These are phyloP conservation scores for Suillus subalutaceus DNA, from an alignment of 768 basidiomycete genomes.

Conservation along the genomic window DNA sequence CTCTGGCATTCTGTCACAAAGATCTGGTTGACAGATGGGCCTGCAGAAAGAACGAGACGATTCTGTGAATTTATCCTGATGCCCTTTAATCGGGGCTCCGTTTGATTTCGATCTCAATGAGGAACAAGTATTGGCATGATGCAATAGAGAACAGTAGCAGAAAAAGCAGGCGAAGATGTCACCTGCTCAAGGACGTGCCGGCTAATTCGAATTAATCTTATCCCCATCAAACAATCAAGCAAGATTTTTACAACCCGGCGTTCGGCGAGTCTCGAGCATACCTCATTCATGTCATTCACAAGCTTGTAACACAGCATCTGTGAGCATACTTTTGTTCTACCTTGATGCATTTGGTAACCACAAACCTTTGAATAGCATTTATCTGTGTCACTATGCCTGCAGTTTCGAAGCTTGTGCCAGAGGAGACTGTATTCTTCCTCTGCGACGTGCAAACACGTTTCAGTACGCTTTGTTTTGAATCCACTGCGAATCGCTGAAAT, in stretches of 20 bases:
- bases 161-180: neutral
- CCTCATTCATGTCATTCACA: neutral
- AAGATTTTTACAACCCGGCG: neutral
- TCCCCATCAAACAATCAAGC: neutral
- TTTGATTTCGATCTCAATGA: neutral
- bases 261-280: neutral
- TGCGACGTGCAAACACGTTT: slow-evolving; percentile 86
- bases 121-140: neutral
- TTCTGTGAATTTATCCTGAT: neutral
- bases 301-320: neutral
- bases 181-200: neutral
- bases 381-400: slow-evolving; percentile 20
- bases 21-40: neutral
- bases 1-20: neutral
- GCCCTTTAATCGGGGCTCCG: neutral
- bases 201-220: neutral
- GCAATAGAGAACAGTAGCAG: neutral
- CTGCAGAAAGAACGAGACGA: neutral
- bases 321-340: neutral
- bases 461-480: slow-evolving; percentile 44
- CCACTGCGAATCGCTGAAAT: neutral
- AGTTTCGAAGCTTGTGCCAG: slow-evolving; percentile 42
- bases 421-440: slow-evolving; percentile 64
- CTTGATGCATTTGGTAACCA: neutral
- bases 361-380: no score